These are phyloP conservation scores for Blastomyces parvus DNA, from an alignment of 2,329 filamentous ascomycete species.

Conservation along the genomic window DNA sequence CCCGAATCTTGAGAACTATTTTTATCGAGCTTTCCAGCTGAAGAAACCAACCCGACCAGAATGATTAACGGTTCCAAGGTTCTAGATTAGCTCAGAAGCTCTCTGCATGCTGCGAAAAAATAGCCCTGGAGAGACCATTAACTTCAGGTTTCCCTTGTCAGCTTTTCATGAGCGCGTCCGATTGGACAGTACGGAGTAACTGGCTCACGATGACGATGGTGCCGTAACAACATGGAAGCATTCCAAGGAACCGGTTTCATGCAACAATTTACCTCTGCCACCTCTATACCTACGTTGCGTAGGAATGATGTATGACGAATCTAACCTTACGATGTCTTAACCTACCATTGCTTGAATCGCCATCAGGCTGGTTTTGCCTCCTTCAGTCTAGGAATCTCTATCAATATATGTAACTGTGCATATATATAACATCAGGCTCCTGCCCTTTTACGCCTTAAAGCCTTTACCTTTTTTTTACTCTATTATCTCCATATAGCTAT, in stretches of 20 bases:
- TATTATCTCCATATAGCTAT: neutral
- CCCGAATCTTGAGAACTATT: neutral
- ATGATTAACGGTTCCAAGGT: neutral
- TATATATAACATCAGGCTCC: neutral
- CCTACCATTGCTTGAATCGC: neutral
- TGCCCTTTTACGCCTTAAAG: neutral
- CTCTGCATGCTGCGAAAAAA: neutral
- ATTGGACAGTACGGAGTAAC: neutral
- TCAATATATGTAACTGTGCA: neutral
- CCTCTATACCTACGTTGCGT: neutral
- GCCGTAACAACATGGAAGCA: neutral
- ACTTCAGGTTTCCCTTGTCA: too few relatives aligned
- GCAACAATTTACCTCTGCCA: neutral
- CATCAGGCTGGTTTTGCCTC: neutral
- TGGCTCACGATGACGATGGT: slow-evolving; percentile 4
- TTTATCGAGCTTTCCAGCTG: neutral
- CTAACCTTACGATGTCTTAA: neutral
- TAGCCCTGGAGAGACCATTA: too few relatives aligned
- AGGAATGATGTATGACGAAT: neutral
- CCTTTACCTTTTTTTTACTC: neutral
- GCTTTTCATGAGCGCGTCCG: neutral
- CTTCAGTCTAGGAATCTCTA: neutral
- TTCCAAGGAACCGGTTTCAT: slow-evolving; percentile 1
- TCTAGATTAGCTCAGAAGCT: neutral
- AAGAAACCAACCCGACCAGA: neutral